A percentile compares a stretch with the other conserved stretches of the same genome.
These are phyloP conservation scores for Hanseniaspora thailandica DNA, from an alignment of 805 yeast species.

Conservation along the genomic window DNA sequence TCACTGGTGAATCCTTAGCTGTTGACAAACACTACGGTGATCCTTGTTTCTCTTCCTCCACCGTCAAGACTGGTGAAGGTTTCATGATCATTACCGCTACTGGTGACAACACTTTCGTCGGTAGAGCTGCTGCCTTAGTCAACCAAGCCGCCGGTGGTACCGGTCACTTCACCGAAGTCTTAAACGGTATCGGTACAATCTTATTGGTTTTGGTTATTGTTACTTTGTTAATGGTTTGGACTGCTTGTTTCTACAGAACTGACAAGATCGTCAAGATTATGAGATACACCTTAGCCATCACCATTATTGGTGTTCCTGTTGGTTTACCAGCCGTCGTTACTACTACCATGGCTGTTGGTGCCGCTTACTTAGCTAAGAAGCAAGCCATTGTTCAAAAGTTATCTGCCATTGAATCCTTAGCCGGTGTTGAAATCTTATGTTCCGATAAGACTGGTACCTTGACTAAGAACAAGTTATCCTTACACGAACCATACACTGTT, in stretches of 20 bases:
- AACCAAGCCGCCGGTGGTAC: constrained; percentile 85
- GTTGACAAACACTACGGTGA: constrained; percentile 87
- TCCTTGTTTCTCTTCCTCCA: constrained; percentile 78
- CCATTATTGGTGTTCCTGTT: constrained; percentile 96
- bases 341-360: constrained; percentile 99
- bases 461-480: constrained; percentile 91
- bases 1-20: constrained; percentile 95
- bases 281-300: constrained; percentile 87
- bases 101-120: constrained; percentile 91
- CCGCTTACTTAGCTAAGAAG: constrained; percentile 94
- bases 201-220: constrained; percentile 77
- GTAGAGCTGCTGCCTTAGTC: constrained; percentile 94
- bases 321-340: constrained; percentile 98
- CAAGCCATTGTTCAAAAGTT: constrained; percentile 94
- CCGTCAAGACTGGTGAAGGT: constrained; percentile 92
- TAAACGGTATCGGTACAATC: constrained; percentile 94
- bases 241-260: constrained; percentile 88
- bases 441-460: constrained; percentile 97
- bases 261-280: constrained; percentile 74
- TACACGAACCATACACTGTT: constrained; percentile 95
- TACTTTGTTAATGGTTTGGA: constrained; percentile 83
- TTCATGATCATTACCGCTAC: constrained; percentile 89
- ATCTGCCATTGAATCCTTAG: constrained; percentile 92
- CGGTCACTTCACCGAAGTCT: constrained; percentile 95
- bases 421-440: constrained; percentile 96